These are phyloP conservation scores for Dictyostelium discoideum DNA, from an alignment of 78 protist species.

Conservation along the genomic window DNA sequence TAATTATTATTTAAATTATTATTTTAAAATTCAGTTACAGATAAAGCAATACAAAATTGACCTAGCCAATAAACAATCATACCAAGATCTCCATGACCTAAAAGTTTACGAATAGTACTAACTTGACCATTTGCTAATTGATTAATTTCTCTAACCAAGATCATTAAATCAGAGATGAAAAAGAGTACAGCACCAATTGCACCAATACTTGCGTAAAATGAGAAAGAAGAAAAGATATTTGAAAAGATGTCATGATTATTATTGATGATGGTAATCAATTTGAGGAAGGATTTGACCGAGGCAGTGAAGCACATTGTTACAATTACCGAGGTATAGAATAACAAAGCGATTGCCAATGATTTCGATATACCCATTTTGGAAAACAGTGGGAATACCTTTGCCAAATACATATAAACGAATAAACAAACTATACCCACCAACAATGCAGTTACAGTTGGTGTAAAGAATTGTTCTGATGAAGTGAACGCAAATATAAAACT, in stretches of 20 bases:
- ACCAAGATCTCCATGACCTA: conserved; percentile 70
- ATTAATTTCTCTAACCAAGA: conserved; percentile 42
- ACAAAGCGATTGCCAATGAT: conserved; percentile 20
- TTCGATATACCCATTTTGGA: not conserved
- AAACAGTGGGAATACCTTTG: conserved; percentile 62
- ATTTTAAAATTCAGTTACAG: conserved; percentile 21
- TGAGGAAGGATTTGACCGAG: conserved; percentile 30
- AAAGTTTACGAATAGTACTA: conserved; percentile 10
- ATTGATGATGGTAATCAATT: not conserved
- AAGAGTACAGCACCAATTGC: conserved; percentile 71
- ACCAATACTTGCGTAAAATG: conserved; percentile 44
- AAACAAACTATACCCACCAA: conserved; percentile 26
- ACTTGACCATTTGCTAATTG: conserved; percentile 25
- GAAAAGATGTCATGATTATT: not conserved
- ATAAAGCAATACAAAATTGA: conserved; percentile 74
- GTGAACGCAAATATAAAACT: conserved; percentile 67
- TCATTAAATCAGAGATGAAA: conserved; percentile 62
- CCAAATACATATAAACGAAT: conserved; percentile 47
- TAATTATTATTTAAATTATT: not conserved
- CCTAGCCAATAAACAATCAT: conserved; percentile 77
- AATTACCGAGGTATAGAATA: conserved; percentile 60
- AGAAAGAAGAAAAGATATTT: not conserved
- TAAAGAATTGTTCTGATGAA: conserved; percentile 38
- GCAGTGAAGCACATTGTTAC: conserved; percentile 77
- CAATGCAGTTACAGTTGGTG: conserved; percentile 9